Evolutionary conservation across 139 green algal species (phyloP).

Genomic region (Micromonas pusilla): DNA sequence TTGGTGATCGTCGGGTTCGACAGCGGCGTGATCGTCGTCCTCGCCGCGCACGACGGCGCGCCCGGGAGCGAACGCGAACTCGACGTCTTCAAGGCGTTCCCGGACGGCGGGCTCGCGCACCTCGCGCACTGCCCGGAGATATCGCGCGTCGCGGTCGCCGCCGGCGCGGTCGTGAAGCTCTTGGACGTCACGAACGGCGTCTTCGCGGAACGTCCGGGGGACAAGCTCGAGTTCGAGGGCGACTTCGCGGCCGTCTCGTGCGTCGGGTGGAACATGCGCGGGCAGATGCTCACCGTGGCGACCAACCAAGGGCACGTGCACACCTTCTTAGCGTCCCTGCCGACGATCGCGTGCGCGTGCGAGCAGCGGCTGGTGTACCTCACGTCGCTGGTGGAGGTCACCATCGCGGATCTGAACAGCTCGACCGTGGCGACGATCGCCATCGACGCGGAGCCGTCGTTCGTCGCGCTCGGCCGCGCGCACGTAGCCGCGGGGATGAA

Average conservation of each 20-base stretch:
- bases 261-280: slow-evolving; percentile 53
- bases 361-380: slow-evolving; percentile 44
- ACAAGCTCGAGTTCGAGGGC: slow-evolving; percentile 50
- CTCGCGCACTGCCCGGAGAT: slow-evolving; percentile 46
- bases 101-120: not conserved
- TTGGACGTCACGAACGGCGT: slow-evolving; percentile 40
- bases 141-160: slow-evolving; percentile 33
- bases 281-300: slow-evolving; percentile 58
- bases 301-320: slow-evolving; percentile 47
- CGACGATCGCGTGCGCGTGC: slow-evolving; percentile 48
- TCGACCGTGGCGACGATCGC: slow-evolving; percentile 12
- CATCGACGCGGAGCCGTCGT: slow-evolving; percentile 57
- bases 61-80: slow-evolving; percentile 16
- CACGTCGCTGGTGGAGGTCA: slow-evolving; percentile 60
- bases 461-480: slow-evolving; percentile 54
- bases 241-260: slow-evolving; percentile 37
- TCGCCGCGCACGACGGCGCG: not conserved
- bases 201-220: slow-evolving; percentile 45
- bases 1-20: slow-evolving; percentile 63
- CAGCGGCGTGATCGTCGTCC: not conserved
- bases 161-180: slow-evolving; percentile 47
- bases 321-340: slow-evolving; percentile 56
- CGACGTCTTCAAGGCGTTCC: not conserved
- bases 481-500: slow-evolving; percentile 64
- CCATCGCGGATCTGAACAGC: slow-evolving; percentile 46